Evolutionary conservation across 306 rosid genomes (phyloP).

Genomic region (Cucurbita ficifolia): DNA sequence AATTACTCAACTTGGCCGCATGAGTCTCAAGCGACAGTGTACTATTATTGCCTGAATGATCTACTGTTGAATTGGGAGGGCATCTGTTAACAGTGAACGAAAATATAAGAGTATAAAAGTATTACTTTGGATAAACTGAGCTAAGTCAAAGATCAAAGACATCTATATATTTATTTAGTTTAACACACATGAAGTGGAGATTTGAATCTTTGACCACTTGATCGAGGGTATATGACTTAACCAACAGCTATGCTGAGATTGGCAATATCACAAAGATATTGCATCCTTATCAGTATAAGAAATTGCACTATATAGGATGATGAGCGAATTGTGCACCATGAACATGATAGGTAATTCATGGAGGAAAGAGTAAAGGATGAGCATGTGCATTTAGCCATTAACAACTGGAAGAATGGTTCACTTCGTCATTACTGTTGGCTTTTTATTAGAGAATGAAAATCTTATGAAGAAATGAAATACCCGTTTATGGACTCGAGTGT

Average conservation of each 20-base stretch:
- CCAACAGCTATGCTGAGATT: no score
- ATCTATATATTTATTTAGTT: no score
- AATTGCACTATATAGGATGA: neutral
- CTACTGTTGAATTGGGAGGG: neutral
- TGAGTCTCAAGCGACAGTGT: neutral
- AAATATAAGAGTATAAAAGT: neutral
- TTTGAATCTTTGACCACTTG: no score
- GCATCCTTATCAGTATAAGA: no score
- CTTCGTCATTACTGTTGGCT: no score
- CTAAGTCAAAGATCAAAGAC: no score
- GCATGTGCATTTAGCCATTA: no score
- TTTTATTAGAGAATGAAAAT: neutral
- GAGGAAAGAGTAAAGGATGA: neutral
- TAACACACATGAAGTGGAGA: no score
- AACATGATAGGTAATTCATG: neutral
- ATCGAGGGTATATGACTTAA: no score
- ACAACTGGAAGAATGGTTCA: no score
- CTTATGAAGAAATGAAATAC: conserved; percentile 17
- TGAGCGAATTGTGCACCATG: neutral
- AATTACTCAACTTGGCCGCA: neutral
- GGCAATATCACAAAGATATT: no score
- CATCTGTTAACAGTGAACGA: neutral
- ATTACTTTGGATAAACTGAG: neutral
- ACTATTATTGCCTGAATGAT: neutral
- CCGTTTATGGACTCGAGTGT: conserved; percentile 24